A percentile compares a stretch with the other conserved stretches of the same genome.
Conservation (phyloP, 495 filamentous ascomycete species). For the Daldinia childiae region DNA sequence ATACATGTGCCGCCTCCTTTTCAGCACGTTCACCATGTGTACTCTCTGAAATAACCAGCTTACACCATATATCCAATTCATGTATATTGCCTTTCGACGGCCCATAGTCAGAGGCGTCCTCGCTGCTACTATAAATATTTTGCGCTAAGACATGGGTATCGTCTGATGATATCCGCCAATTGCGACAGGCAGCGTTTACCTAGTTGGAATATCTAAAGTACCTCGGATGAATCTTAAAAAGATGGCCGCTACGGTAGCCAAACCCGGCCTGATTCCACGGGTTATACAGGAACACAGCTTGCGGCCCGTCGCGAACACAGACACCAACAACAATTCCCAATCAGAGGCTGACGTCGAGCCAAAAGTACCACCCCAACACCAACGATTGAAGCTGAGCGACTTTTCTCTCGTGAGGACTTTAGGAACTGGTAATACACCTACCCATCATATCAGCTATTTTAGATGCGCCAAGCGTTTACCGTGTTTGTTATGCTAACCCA, state of each 20-base stretch:
- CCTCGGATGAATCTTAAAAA: conserved; percentile 42
- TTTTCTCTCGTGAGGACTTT: conserved; percentile 89
- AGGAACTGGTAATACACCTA: conserved; percentile 74
- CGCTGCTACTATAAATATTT: conserved; percentile 1
- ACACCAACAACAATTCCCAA: conserved; percentile 22
- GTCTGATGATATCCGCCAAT: conserved; percentile 28
- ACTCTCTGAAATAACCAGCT: conserved; percentile 13
- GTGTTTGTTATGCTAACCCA: conserved; percentile 29
- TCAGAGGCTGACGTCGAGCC: conserved; percentile 34
- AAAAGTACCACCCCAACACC: conserved; percentile 46
- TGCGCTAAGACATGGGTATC: conserved; percentile 32
- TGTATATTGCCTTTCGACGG: neutral
- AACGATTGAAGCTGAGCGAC: conserved; percentile 66
- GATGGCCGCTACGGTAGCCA: conserved; percentile 47
- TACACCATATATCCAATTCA: conserved; percentile 2
- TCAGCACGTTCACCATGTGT: conserved; percentile 20
- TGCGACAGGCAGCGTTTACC: conserved; percentile 21
- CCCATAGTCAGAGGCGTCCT: conserved; percentile 1
- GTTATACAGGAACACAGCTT: conserved; percentile 39
- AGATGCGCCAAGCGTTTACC: conserved; percentile 12
- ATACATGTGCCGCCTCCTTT: conserved; percentile 5
- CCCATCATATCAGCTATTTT: conserved; percentile 19
- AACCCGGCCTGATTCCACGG: conserved; percentile 39
- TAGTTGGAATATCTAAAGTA: conserved; percentile 11
- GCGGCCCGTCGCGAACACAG: conserved; percentile 14